These are phyloP conservation scores for Rhodotorula babjevae DNA, from an alignment of 768 basidiomycete genomes.

Conservation along the genomic window DNA sequence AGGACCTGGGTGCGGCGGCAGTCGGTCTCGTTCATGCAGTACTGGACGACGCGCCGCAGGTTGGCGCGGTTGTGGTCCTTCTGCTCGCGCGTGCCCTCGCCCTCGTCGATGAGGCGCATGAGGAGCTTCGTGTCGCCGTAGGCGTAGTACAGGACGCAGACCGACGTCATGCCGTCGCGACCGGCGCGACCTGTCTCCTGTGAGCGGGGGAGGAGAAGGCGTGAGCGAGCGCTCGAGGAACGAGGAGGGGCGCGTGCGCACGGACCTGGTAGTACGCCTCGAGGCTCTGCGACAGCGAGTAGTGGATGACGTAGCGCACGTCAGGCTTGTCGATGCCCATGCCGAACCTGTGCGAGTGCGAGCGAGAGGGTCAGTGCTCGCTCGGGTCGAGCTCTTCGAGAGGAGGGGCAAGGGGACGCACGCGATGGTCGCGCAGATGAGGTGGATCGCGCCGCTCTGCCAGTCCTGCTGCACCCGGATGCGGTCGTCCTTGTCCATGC, in stretches of 20 bases:
- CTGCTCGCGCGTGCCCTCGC: constrained; percentile 54
- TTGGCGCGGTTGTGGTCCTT: constrained; percentile 64
- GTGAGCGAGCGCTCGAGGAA: no score
- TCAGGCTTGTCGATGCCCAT: constrained; percentile 86
- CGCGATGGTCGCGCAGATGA: constrained; percentile 82
- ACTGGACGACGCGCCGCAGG: constrained; percentile 66
- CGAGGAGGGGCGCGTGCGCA: no score
- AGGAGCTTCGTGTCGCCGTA: constrained; percentile 53
- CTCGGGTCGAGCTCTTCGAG: not conserved
- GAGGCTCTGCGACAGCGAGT: constrained; percentile 71
- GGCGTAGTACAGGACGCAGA: constrained; percentile 75
- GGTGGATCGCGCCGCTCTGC: constrained; percentile 64
- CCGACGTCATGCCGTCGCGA: constrained; percentile 74
- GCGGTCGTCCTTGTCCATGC: constrained; percentile 62
- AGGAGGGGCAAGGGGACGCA: constrained; percentile 46
- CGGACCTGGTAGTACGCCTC: constrained; percentile 61
- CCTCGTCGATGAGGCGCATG: constrained; percentile 42
- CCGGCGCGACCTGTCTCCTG: constrained; percentile 98
- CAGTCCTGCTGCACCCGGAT: constrained; percentile 63
- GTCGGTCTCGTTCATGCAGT: constrained; percentile 71
- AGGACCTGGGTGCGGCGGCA: constrained; percentile 86
- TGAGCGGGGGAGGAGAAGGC: constrained; percentile 6
- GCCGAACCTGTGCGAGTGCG: constrained; percentile 69
- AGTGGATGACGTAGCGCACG: constrained; percentile 88
- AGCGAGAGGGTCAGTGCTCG: no score